These are phyloP conservation scores for Echites panduratus DNA, from an alignment of 257 asterid genomes.

Conservation along the genomic window DNA sequence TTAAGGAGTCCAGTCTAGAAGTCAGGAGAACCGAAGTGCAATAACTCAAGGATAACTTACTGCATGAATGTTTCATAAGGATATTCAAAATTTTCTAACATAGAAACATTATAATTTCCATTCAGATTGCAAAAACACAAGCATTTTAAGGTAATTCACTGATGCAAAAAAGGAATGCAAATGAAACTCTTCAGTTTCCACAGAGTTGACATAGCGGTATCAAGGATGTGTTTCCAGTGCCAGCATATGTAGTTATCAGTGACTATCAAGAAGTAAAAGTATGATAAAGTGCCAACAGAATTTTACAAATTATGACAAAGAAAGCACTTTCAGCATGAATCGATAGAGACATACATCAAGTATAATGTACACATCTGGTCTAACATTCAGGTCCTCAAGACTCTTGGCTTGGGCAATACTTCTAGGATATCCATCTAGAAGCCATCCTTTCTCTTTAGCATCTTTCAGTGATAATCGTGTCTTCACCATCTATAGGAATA, in stretches of 20 bases:
- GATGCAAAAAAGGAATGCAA: neutral
- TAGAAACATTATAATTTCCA: neutral
- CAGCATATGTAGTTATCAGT: neutral
- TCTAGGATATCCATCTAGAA: constrained; percentile 91
- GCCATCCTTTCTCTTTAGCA: constrained; percentile 95
- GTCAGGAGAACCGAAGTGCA: neutral
- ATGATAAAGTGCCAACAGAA: neutral
- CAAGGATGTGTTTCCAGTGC: neutral
- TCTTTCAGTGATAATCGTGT: constrained; percentile 63
- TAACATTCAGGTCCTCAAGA: constrained; percentile 66
- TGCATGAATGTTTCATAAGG: neutral
- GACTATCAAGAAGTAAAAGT: neutral
- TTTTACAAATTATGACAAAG: neutral
- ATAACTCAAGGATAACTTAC: neutral
- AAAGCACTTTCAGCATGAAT: neutral
- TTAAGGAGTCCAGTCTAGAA: neutral
- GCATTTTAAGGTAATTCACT: neutral
- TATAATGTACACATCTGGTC: constrained; percentile 73
- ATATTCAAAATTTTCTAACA: neutral
- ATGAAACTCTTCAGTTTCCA: neutral
- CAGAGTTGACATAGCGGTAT: neutral
- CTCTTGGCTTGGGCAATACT: constrained; percentile 79
- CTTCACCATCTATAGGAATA: constrained; percentile 69
- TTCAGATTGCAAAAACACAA: neutral
- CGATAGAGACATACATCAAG: constrained; percentile 58